phyloP scores from a whole-genome alignment of 2,329 filamentous ascomycete genomes.

The Microthyrium microscopicum region DNA sequence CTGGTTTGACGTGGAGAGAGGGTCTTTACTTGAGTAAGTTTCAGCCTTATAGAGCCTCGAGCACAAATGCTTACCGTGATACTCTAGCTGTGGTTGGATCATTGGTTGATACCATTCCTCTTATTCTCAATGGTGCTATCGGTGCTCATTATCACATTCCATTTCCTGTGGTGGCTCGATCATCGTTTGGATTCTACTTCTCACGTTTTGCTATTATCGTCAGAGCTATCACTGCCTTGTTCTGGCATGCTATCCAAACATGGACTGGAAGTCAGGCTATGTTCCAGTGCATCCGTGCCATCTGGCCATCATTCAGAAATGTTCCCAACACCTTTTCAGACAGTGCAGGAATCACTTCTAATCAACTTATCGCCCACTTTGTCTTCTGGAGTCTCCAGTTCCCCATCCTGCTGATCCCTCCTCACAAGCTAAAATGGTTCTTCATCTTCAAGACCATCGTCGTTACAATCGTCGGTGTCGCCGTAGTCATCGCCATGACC shows the following conservation, averaged over 20 bases:
- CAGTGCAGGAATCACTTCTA: slow-evolving; percentile 27
- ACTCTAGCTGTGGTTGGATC: slow-evolving; percentile 18
- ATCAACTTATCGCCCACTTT: slow-evolving; percentile 23
- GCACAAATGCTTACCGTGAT: too few relatives aligned
- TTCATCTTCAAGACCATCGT: slow-evolving; percentile 9
- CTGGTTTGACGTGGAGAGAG: slow-evolving; percentile 27
- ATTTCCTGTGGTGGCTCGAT: slow-evolving; percentile 25
- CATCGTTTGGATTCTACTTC: slow-evolving; percentile 26
- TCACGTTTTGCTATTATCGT: slow-evolving; percentile 23
- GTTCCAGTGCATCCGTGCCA: neutral
- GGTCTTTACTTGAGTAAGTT: slow-evolving; percentile 16
- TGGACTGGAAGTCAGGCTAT: slow-evolving; percentile 18
- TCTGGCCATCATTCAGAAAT: slow-evolving; percentile 4
- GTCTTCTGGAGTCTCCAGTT: slow-evolving; percentile 8
- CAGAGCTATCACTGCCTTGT: slow-evolving; percentile 23
- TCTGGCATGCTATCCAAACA: slow-evolving; percentile 25
- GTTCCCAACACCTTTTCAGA: slow-evolving; percentile 2
- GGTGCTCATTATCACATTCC: slow-evolving; percentile 24
- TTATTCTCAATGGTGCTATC: slow-evolving; percentile 12
- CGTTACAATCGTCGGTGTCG: slow-evolving; percentile 6
- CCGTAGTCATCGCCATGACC: slow-evolving; percentile 10
- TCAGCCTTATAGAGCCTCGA: neutral
- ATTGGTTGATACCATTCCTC: slow-evolving; percentile 14
- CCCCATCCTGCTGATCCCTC: slow-evolving; percentile 12
- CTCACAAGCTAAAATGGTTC: slow-evolving; percentile 8